Evolutionary conservation across 1,284 basidiomycete genomes (phyloP).

Genomic region (Cystobasidium sp.): DNA sequence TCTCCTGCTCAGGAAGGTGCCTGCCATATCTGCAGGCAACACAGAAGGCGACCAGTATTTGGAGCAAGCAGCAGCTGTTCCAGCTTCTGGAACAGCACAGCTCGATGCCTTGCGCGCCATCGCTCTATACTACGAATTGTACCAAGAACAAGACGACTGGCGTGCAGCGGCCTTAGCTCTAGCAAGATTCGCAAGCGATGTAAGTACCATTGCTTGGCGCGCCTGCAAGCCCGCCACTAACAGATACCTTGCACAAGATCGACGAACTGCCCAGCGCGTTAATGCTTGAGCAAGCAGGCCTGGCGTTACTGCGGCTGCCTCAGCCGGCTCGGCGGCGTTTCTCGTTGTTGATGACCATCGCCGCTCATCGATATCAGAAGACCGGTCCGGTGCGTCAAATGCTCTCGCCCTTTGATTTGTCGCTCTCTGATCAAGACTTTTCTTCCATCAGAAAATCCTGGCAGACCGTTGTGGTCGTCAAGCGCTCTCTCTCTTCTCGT

Average conservation of each 20-base stretch:
- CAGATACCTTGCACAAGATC: conserved; percentile 36
- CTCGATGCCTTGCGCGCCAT: conserved; percentile 58
- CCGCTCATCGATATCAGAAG: conserved; percentile 62
- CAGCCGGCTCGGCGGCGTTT: conserved; percentile 47
- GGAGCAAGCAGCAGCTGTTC: conserved; percentile 55
- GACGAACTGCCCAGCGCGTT: conserved; percentile 63
- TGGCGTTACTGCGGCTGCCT: conserved; percentile 55
- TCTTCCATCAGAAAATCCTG: conserved; percentile 57
- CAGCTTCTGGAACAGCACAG: conserved; percentile 53
- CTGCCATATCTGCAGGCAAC: not conserved
- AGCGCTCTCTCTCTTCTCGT: conserved; percentile 56
- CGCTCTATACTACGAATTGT: conserved; percentile 59
- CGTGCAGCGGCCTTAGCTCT: conserved; percentile 55
- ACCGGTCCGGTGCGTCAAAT: conserved; percentile 59
- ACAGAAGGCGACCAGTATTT: conserved; percentile 55
- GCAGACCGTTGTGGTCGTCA: conserved; percentile 58
- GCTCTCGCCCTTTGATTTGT: not conserved
- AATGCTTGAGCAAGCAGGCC: conserved; percentile 62
- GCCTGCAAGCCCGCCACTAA: not conserved
- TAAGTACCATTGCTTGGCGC: not conserved
- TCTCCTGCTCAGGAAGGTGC: conserved; percentile 49
- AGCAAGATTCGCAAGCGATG: conserved; percentile 55
- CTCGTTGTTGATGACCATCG: conserved; percentile 61
- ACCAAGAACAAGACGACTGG: conserved; percentile 57
- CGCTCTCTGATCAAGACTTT: not conserved